Evolutionary conservation across 345 rosid genomes (phyloP).

Genomic region (Microthlaspi erraticum): DNA sequence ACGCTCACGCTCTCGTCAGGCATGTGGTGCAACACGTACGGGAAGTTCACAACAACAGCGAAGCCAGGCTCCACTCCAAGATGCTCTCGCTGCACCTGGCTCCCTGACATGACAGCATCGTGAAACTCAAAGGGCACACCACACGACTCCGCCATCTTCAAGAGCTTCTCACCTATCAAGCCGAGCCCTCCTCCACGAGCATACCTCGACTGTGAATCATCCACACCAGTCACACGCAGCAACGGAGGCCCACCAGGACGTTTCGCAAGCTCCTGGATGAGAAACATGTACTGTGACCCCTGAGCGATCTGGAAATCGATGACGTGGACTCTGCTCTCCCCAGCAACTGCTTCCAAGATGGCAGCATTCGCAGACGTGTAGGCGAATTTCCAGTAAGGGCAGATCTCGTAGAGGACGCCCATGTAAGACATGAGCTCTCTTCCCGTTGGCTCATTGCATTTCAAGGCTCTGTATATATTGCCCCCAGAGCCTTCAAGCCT

Average conservation of each 20-base stretch:
- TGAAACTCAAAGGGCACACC: slow-evolving; percentile 84
- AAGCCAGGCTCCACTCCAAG: slow-evolving; percentile 69
- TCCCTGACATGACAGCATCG: slow-evolving; percentile 73
- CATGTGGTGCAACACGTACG: slow-evolving; percentile 91
- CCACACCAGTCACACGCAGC: slow-evolving; percentile 84
- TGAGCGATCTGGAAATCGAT: slow-evolving; percentile 91
- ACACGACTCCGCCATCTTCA: slow-evolving; percentile 52
- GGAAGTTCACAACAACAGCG: slow-evolving; percentile 87
- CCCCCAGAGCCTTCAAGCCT: slow-evolving; percentile 88
- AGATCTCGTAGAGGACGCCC: slow-evolving; percentile 68
- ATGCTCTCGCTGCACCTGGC: slow-evolving; percentile 64
- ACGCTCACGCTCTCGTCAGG: slow-evolving; percentile 95
- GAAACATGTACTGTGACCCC: slow-evolving; percentile 76
- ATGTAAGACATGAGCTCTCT: slow-evolving; percentile 94
- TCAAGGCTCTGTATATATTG: slow-evolving; percentile 79
- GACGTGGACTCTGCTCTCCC: slow-evolving; percentile 75
- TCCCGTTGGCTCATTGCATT: slow-evolving; percentile 81
- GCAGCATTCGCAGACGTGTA: slow-evolving; percentile 75
- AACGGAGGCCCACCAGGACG: slow-evolving; percentile 75
- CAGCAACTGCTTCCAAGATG: slow-evolving; percentile 65
- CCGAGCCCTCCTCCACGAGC: slow-evolving; percentile 96
- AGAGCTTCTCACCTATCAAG: slow-evolving; percentile 67
- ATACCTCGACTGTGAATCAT: slow-evolving; percentile 82
- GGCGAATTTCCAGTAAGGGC: slow-evolving; percentile 96
- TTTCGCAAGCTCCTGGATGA: slow-evolving; percentile 64